These are phyloP conservation scores for Pogostemon cablin DNA, from an alignment of 257 asterid genomes.

Conservation along the genomic window DNA sequence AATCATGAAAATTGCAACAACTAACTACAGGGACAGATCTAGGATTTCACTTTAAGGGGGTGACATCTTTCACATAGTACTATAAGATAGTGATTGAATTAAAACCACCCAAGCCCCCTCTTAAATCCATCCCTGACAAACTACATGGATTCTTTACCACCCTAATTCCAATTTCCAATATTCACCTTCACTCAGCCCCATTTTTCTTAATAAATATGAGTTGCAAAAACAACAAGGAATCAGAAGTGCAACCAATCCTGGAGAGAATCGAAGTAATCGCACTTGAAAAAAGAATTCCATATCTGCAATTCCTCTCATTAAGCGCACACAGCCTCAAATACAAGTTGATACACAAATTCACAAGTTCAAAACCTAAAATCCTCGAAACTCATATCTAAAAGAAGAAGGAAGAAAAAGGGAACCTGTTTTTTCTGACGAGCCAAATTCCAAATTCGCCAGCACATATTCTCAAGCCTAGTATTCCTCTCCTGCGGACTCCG, in stretches of 20 bases:
- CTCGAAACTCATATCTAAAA: neutral
- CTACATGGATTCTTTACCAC: neutral
- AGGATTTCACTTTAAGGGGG: no score
- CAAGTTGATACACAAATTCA: neutral
- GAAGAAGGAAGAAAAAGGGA: neutral
- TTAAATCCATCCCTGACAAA: neutral
- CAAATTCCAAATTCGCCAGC: slow-evolving; percentile 99
- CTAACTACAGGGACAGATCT: neutral
- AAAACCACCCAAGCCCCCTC: no score
- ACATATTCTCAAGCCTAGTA: slow-evolving; percentile 92
- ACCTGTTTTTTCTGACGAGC: slow-evolving; percentile 99
- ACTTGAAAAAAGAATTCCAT: neutral
- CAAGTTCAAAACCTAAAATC: neutral
- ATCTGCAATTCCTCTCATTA: slow-evolving; percentile 5
- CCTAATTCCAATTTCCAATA: slow-evolving; percentile 16
- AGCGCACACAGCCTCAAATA: neutral
- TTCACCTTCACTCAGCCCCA: slow-evolving; percentile 13
- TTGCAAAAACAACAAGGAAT: neutral
- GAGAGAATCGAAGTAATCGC: neutral
- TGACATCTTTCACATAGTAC: no score
- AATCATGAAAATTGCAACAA: slow-evolving; percentile 9
- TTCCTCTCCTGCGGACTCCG: slow-evolving; percentile 94
- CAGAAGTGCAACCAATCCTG: neutral
- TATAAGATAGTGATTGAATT: no score
- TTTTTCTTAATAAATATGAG: neutral